Percentiles rank a stretch among this genome's conserved stretches.
Evolutionary conservation across 805 yeast genomes (phyloP).

Genomic region (Komagataella pseudopastoris): DNA sequence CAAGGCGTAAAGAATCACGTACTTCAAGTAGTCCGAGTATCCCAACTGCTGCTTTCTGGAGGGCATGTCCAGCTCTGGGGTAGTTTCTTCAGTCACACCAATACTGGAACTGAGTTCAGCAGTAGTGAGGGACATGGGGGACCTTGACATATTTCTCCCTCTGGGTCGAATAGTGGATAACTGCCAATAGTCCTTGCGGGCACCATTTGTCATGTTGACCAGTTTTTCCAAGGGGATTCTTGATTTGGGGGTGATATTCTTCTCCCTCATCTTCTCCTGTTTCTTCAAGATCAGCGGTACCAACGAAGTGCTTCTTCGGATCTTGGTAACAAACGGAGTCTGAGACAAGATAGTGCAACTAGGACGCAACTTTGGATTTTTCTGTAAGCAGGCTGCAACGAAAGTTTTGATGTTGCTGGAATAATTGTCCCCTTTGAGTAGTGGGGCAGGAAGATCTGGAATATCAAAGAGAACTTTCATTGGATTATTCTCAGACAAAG

Average conservation of each 20-base stretch:
- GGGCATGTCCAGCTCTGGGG: neutral
- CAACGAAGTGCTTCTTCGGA: conserved; percentile 17
- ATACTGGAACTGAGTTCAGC: neutral
- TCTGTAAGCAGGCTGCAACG: conserved; percentile 4
- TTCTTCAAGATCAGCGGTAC: conserved; percentile 24
- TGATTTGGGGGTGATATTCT: conserved; percentile 8
- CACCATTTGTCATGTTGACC: neutral
- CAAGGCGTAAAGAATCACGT: conserved; percentile 29
- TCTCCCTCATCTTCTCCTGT: conserved; percentile 19
- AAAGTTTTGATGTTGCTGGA: conserved; percentile 26
- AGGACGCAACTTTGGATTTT: conserved; percentile 4
- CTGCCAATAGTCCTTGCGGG: neutral
- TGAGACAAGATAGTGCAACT: conserved; percentile 40
- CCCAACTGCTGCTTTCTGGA: neutral
- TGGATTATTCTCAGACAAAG: conserved; percentile 60
- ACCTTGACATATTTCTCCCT: neutral
- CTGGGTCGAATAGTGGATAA: neutral
- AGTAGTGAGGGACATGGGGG: neutral
- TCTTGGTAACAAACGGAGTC: conserved; percentile 32
- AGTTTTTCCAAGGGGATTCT: neutral
- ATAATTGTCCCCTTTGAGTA: conserved; percentile 26
- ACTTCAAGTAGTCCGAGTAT: conserved; percentile 19
- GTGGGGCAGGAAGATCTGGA: conserved; percentile 54
- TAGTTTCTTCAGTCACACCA: neutral
- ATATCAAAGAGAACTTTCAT: conserved; percentile 63